These are phyloP conservation scores for Salix koriyanagi DNA, from an alignment of 345 rosid genomes.

Conservation along the genomic window DNA sequence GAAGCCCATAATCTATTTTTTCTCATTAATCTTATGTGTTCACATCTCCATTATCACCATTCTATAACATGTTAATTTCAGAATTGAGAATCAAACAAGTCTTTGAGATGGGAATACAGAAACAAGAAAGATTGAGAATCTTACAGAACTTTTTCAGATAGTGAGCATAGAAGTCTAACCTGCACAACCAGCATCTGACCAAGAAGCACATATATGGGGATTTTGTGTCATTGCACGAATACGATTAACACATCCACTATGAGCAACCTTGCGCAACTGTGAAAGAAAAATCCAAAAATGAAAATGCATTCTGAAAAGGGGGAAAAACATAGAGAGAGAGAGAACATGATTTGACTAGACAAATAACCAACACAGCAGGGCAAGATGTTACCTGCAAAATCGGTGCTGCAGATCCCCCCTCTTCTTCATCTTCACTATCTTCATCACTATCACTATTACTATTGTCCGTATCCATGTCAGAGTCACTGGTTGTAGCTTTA, in stretches of 20 bases:
- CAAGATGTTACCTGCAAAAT: conserved; percentile 55
- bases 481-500: conserved; percentile 39
- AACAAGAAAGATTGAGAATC: not conserved
- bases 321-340: not conserved
- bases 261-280: conserved; percentile 77
- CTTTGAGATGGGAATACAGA: not conserved
- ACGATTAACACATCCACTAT: conserved; percentile 84
- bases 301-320: conserved; percentile 8
- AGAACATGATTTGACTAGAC: not conserved
- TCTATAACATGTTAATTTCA: not conserved
- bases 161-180: conserved; percentile 36
- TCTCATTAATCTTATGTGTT: not conserved
- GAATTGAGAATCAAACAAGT: not conserved
- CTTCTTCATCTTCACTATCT: conserved; percentile 54
- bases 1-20: not conserved
- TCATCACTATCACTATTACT: conserved; percentile 87
- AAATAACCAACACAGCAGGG: not conserved
- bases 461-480: conserved; percentile 53
- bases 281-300: conserved; percentile 10
- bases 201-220: conserved; percentile 88
- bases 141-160: not conserved
- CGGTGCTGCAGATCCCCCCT: conserved; percentile 56
- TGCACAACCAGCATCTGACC: conserved; percentile 92
- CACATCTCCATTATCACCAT: not conserved
- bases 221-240: conserved; percentile 84